These are phyloP conservation scores for Boletus tylopilopsis DNA, from an alignment of 768 basidiomycete genomes.

Conservation along the genomic window DNA sequence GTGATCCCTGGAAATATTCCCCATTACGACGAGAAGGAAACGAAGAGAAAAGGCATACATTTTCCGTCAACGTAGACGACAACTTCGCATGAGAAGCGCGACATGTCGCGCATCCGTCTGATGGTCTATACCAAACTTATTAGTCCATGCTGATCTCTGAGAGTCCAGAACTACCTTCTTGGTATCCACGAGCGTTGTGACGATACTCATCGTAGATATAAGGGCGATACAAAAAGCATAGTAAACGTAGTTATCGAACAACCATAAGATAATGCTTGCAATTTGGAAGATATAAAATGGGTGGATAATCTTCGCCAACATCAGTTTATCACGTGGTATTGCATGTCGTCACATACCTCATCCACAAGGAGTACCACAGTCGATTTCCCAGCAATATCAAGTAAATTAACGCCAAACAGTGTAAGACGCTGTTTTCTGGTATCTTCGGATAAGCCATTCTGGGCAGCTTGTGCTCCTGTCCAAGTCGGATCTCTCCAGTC, in stretches of 20 bases:
- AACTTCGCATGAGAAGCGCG: constrained; percentile 78
- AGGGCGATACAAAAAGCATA: constrained; percentile 96
- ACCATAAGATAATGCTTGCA: constrained; percentile 92
- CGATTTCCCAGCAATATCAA: constrained; percentile 89
- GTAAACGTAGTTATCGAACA: constrained; percentile 92
- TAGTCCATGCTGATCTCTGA: neutral
- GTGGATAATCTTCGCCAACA: constrained; percentile 67
- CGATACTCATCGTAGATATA: constrained; percentile 81
- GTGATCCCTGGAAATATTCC: constrained; percentile 51
- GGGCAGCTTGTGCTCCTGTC: constrained; percentile 58
- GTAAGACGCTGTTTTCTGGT: constrained; percentile 61
- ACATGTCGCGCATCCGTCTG: constrained; percentile 93
- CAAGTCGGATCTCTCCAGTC: constrained; percentile 88
- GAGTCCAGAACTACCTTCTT: constrained; percentile 57
- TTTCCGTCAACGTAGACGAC: constrained; percentile 62
- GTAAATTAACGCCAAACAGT: constrained; percentile 81
- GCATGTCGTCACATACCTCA: constrained; percentile 56
- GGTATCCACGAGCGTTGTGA: constrained; percentile 87
- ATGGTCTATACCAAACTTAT: constrained; percentile 60
- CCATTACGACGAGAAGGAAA: neutral
- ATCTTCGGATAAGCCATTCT: constrained; percentile 54
- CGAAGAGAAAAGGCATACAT: constrained; percentile 48
- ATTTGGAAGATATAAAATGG: constrained; percentile 99
- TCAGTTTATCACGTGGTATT: constrained; percentile 1
- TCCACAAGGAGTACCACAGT: constrained; percentile 75